Percentiles rank a stretch among this genome's conserved stretches.
Conservation (phyloP, 345 rosid species). For the Streptanthus diversifolius region DNA sequence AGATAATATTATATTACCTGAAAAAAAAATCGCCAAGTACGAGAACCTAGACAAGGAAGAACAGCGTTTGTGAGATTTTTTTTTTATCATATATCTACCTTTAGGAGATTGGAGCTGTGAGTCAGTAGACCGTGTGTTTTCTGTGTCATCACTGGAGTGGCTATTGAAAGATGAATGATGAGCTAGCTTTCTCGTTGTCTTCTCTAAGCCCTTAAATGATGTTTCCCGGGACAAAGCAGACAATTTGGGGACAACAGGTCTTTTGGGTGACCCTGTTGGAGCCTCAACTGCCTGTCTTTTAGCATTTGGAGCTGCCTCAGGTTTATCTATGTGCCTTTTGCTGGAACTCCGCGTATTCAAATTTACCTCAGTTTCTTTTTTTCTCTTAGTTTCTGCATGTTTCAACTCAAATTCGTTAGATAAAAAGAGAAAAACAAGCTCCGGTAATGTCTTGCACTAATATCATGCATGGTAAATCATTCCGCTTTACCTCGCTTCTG, state of each 20-base stretch:
- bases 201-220: slow-evolving; percentile 55
- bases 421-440: background rate
- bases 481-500: slow-evolving; percentile 55
- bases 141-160: slow-evolving; percentile 44
- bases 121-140: slow-evolving; percentile 44
- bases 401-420: slow-evolving; percentile 24
- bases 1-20: slow-evolving; percentile 6
- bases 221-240: slow-evolving; percentile 49
- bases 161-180: slow-evolving; percentile 42
- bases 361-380: slow-evolving; percentile 34
- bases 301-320: slow-evolving; percentile 41
- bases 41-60: slow-evolving; percentile 8
- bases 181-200: slow-evolving; percentile 54
- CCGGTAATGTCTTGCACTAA: background rate
- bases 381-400: slow-evolving; percentile 52
- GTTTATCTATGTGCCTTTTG: slow-evolving; percentile 55
- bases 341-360: slow-evolving; percentile 38
- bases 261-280: slow-evolving; percentile 55
- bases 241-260: slow-evolving; percentile 46
- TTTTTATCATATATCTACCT: slow-evolving; percentile 42
- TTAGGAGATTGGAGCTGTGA: slow-evolving; percentile 48
- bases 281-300: slow-evolving; percentile 65
- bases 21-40: slow-evolving; percentile 7
- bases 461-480: slow-evolving; percentile 14
- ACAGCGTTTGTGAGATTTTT: background rate